These are phyloP conservation scores for Xylariaceae sp. DNA, from an alignment of 2,329 filamentous ascomycete species.

Conservation along the genomic window DNA sequence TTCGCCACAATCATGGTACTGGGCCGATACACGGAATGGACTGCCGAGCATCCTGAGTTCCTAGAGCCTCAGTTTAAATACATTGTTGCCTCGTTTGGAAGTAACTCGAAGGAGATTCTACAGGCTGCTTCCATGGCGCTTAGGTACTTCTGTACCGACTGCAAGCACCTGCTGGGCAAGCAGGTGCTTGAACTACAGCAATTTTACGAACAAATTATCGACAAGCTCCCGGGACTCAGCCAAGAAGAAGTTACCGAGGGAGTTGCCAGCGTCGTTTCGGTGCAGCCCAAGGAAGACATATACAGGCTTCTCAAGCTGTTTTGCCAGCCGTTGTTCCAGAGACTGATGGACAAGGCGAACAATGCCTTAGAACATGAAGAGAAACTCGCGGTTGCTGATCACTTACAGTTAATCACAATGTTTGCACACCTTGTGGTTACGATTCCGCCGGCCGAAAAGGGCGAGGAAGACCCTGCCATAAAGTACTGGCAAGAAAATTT, in stretches of 20 bases:
- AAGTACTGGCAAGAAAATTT: conserved; percentile 96
- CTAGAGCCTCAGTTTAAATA: conserved; percentile 91
- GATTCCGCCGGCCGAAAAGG: conserved; percentile 65
- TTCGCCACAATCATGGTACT: conserved; percentile 98
- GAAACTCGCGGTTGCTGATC: conserved; percentile 85
- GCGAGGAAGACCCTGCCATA: conserved; percentile 79
- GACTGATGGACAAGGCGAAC: conserved; percentile 82
- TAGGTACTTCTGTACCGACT: conserved; percentile 96
- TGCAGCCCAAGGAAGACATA: conserved; percentile 72
- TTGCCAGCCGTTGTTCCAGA: conserved; percentile 81
- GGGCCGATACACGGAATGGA: conserved; percentile 97
- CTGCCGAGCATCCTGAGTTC: conserved; percentile 85
- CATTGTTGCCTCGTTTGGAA: conserved; percentile 87
- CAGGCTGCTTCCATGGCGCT: conserved; percentile 89
- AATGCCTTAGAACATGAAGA: conserved; percentile 75
- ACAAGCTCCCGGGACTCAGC: conserved; percentile 76
- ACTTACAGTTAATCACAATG: conserved; percentile 84
- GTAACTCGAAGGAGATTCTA: conserved; percentile 83
- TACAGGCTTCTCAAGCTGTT: conserved; percentile 86
- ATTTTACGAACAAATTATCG: conserved; percentile 87
- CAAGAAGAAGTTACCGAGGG: conserved; percentile 97
- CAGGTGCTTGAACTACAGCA: conserved; percentile 82
- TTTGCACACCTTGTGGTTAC: conserved; percentile 69
- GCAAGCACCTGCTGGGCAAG: conserved; percentile 74
- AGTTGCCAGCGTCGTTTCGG: conserved; percentile 84